These are phyloP conservation scores for Rubroshorea leprosula DNA, from an alignment of 345 rosid genomes.

Conservation along the genomic window DNA sequence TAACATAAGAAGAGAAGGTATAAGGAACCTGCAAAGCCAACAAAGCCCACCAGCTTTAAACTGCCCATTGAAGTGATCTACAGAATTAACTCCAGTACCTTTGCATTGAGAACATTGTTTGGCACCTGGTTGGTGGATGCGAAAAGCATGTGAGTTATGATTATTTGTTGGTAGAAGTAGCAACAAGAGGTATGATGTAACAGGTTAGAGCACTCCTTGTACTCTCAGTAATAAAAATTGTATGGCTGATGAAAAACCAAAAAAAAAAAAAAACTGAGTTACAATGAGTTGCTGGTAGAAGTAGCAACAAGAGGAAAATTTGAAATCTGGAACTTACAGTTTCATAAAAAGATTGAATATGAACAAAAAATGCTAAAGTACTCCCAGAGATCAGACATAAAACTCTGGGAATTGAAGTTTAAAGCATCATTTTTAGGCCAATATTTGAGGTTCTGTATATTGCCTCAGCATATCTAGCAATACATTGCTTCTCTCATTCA, in stretches of 20 bases:
- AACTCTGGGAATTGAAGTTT: not conserved
- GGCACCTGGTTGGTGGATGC: conserved; percentile 37
- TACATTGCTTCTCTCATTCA: not conserved
- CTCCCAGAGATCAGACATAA: not conserved
- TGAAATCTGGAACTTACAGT: no score
- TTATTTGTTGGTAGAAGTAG: not conserved
- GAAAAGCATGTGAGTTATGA: conserved; percentile 3
- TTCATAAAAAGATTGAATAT: not conserved
- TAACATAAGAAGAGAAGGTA: not conserved
- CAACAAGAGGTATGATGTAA: not conserved
- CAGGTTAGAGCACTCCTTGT: no score
- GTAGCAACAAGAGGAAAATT: no score
- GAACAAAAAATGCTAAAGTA: not conserved
- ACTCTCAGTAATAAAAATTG: no score
- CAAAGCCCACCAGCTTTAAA: conserved; percentile 87
- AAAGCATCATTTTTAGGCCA: not conserved
- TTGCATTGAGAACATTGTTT: conserved; percentile 60
- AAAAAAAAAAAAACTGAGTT: not conserved
- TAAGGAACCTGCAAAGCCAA: conserved; percentile 86
- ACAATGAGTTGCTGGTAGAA: no score
- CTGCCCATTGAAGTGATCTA: conserved; percentile 89
- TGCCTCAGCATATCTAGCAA: no score
- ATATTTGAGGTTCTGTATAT: no score
- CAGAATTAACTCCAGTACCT: conserved; percentile 81
- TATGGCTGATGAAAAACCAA: no score